Evolutionary conservation across 75 land plant genomes (phyloP).

Genomic region (Gnetum montanum): DNA sequence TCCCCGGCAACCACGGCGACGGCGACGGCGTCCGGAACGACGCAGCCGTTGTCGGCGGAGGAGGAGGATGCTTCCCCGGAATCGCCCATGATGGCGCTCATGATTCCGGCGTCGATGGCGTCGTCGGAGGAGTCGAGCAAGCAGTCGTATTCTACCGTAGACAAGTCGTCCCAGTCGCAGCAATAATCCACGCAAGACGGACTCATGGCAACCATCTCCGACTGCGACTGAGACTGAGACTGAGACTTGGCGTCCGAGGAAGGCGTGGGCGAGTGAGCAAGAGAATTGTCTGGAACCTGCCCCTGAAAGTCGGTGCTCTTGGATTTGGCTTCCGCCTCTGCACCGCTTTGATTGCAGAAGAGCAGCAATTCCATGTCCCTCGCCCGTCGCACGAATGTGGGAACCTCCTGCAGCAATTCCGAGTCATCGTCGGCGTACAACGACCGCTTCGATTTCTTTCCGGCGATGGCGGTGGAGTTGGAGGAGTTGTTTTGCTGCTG

Average conservation of each 20-base stretch:
- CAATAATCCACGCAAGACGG: too few relatives aligned
- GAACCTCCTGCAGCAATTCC: slow-evolving; percentile 4
- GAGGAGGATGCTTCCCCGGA: too few relatives aligned
- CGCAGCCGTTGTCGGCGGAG: too few relatives aligned
- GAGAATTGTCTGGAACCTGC: neutral
- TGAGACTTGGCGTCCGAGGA: neutral
- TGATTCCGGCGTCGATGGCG: neutral
- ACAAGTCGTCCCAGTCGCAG: neutral
- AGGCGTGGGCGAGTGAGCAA: neutral
- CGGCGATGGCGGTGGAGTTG: too few relatives aligned
- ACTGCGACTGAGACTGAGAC: neutral
- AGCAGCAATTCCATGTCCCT: slow-evolving; percentile 4
- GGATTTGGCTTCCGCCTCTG: neutral
- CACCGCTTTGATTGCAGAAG: neutral
- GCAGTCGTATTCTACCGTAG: neutral
- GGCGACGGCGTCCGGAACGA: too few relatives aligned
- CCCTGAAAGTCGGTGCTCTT: neutral
- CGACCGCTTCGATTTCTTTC: slow-evolving; percentile 1
- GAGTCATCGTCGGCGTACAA: neutral
- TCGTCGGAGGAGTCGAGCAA: slow-evolving; percentile 3
- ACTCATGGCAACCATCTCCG: neutral
- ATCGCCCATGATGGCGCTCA: slow-evolving; percentile 4
- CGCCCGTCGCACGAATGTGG: slow-evolving; percentile 1
- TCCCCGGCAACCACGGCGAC: too few relatives aligned
- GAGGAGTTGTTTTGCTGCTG: slow-evolving; percentile 2